Evolutionary conservation across 805 yeast species (phyloP).

Genomic region (Zygotorulaspora chibaensis): DNA sequence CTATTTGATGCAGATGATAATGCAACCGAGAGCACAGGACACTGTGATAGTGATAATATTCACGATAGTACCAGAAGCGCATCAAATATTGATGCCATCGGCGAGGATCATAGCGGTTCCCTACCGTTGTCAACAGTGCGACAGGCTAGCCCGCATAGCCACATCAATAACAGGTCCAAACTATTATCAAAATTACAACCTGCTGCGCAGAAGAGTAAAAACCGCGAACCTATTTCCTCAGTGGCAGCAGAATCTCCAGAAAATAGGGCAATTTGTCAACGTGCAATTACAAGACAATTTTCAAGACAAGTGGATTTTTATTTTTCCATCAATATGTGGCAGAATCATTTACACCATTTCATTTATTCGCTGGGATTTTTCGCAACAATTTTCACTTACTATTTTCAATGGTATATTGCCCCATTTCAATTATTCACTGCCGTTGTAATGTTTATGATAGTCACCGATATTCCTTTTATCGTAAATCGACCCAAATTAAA

Average conservation of each 20-base stretch:
- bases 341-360: slow-evolving; percentile 20
- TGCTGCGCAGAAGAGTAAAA: slow-evolving; percentile 4
- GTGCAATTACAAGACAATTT: slow-evolving; percentile 21
- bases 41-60: no score
- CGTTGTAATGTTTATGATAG: slow-evolving; percentile 50
- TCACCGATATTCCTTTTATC: slow-evolving; percentile 40
- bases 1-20: not conserved
- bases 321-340: slow-evolving; percentile 20
- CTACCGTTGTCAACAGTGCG: not conserved
- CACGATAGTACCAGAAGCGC: no score
- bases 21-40: no score
- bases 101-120: not conserved
- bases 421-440: slow-evolving; percentile 61
- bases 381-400: slow-evolving; percentile 22
- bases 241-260: slow-evolving; percentile 7
- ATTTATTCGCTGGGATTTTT: slow-evolving; percentile 19
- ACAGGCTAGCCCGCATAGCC: not conserved
- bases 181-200: slow-evolving; percentile 5
- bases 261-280: slow-evolving; percentile 15
- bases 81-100: not conserved
- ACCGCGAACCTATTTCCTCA: slow-evolving; percentile 2
- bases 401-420: slow-evolving; percentile 44
- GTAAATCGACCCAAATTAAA: slow-evolving; percentile 44
- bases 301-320: slow-evolving; percentile 14
- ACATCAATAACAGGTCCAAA: not conserved